Conservation (phyloP, 2,329 filamentous ascomycete species). For the Neonectria magnoliae region DNA sequence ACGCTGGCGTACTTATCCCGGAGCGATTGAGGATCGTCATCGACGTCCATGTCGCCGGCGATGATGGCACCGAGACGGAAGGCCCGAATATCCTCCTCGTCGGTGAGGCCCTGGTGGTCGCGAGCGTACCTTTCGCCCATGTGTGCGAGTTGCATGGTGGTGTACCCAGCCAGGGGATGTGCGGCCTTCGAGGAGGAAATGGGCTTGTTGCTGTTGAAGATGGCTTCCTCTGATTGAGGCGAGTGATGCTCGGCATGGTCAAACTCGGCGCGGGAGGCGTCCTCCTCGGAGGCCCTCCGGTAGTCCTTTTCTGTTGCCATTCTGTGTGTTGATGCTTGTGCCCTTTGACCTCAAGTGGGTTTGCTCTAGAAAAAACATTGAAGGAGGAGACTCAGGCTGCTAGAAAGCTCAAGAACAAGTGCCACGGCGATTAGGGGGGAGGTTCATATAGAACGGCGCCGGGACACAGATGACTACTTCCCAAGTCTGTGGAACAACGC, state of each 20-base stretch:
- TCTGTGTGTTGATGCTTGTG: not conserved
- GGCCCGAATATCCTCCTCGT: conserved; percentile 65
- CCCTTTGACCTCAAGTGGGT: not conserved
- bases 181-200: conserved; percentile 22
- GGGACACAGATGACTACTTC: not conserved
- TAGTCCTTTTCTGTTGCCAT: conserved; percentile 22
- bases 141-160: conserved; percentile 58
- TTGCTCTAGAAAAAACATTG: too few relatives aligned
- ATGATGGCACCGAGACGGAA: conserved; percentile 70
- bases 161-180: conserved; percentile 53
- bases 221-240: conserved; percentile 20
- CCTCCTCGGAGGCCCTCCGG: conserved; percentile 13
- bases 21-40: conserved; percentile 26
- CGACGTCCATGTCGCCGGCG: conserved; percentile 58
- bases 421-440: accelerated
- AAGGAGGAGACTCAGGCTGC: not conserved
- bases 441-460: not conserved
- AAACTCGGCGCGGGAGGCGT: conserved; percentile 22
- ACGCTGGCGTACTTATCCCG: conserved; percentile 56
- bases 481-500: not conserved
- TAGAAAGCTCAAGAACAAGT: too few relatives aligned
- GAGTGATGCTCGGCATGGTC: conserved; percentile 25
- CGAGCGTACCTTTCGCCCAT: conserved; percentile 69
- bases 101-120: conserved; percentile 60
- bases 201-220: conserved; percentile 16